Evolutionary conservation across 306 rosid genomes (phyloP), one percentile per base, ranked within the genome.

Genomic region (Vicia sativa): DNA sequence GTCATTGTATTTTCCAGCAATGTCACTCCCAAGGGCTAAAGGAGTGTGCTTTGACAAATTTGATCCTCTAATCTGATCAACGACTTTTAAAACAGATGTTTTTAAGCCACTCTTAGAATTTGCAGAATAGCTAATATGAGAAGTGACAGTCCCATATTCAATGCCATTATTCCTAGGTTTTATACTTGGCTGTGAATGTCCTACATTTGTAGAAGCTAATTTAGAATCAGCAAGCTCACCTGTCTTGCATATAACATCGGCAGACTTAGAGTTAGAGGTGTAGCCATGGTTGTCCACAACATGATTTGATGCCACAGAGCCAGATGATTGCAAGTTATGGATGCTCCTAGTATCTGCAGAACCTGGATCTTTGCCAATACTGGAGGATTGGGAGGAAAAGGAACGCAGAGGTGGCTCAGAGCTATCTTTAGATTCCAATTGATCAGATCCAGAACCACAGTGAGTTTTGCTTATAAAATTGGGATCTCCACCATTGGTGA

Each of bases 11-110:
- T 80, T 88, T 84, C 87, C 85, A 67, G 78, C 65, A 72, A 71
- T 68, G 65, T 87, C 92, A 72, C 69, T 54, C 61, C 85, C 90
- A 74, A 23, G 58, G 18, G 85, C 67, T 43, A 64, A 12, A 1
- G 80, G 75, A 63, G 62, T 48, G 71, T 44, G 77, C 63, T 85
- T 90, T 34, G 88, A 82, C 67, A 74, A 34, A 75, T 83, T 90
- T 45, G 99, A 75, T 83, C 90, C 99, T 80, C 79, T 83, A 50
- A 90, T 74, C 80, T 90, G 97, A 79, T 88, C 86, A 19, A 90
- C 95, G 55, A 85, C 97, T 84, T 87, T 90, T 57, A 73, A 68
- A 52, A 90, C 89, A 52, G 99, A 87, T 39, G 89, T 72, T 84
- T 66, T 90, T 80, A 87, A 81, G 68, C 83, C 91, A 76, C 76